These are phyloP conservation scores for Terana coerulea DNA, from an alignment of 768 basidiomycete genomes.

Conservation along the genomic window DNA sequence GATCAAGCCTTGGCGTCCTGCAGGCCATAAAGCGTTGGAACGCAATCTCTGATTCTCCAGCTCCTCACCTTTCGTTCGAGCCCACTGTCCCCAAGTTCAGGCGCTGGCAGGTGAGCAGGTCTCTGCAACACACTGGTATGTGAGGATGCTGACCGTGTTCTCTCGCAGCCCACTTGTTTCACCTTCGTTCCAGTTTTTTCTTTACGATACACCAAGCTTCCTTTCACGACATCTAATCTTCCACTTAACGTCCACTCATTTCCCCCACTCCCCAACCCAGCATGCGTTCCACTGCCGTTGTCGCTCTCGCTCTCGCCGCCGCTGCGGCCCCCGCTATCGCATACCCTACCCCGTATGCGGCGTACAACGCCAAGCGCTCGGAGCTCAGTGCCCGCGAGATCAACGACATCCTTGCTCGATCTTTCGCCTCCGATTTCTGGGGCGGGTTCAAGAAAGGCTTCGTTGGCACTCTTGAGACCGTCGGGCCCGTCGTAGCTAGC, in stretches of 20 bases:
- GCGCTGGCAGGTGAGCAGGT: constrained; percentile 6
- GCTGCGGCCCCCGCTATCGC: constrained; percentile 1
- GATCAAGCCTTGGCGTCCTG: constrained; percentile 2
- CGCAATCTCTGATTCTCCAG: not conserved
- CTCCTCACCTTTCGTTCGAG: constrained; percentile 6
- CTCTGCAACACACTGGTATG: not conserved
- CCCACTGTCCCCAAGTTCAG: constrained; percentile 5
- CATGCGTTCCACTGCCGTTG: constrained; percentile 3
- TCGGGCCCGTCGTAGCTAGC: not conserved
- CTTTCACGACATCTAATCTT: not conserved
- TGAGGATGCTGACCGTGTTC: not conserved
- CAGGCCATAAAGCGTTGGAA: not conserved
- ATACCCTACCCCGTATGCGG: not conserved
- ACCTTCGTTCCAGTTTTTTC: not conserved
- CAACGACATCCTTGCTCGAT: not conserved
- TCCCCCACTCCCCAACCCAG: not conserved
- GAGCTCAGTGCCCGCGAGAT: constrained; percentile 1
- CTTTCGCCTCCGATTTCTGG: constrained; percentile 2
- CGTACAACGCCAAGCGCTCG: not conserved
- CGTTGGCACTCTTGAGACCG: constrained; percentile 4
- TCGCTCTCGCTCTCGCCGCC: constrained; percentile 3
- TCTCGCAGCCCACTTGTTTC: constrained; percentile 1
- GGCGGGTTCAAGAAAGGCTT: constrained; percentile 7
- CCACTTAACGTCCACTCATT: not conserved
- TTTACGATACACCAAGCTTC: not conserved